Evolutionary conservation across 1,284 basidiomycete species (phyloP).

Genomic region (Apiotrichum mycotoxinovorans): DNA sequence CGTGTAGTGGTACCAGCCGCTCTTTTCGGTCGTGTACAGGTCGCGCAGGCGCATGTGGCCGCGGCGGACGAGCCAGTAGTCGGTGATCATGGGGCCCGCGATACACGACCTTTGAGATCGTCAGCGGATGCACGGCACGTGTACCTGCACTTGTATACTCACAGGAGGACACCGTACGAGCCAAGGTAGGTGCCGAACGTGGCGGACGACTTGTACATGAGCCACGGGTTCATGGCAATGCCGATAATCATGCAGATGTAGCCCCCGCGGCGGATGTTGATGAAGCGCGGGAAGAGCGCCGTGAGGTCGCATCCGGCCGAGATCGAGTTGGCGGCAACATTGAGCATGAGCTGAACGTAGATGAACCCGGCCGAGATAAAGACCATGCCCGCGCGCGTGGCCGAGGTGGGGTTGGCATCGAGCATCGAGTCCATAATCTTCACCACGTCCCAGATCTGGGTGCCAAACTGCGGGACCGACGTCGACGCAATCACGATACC

Average conservation of each 20-base stretch:
- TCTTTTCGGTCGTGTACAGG: conserved; percentile 60
- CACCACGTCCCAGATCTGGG: conserved; percentile 65
- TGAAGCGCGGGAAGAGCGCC: conserved; percentile 70
- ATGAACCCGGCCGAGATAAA: conserved; percentile 62
- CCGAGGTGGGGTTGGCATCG: conserved; percentile 22
- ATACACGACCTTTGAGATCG: conserved; percentile 59
- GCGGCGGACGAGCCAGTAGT: conserved; percentile 73
- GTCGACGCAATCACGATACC: conserved; percentile 80
- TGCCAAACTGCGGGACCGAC: conserved; percentile 70
- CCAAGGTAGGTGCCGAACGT: conserved; percentile 78
- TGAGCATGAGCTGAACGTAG: conserved; percentile 51
- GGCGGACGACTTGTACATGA: conserved; percentile 69
- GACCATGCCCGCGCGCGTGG: conserved; percentile 36
- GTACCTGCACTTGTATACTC: too few relatives aligned
- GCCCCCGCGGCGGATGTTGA: conserved; percentile 80
- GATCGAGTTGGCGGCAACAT: conserved; percentile 80
- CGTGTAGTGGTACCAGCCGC: conserved; percentile 73
- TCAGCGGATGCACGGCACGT: too few relatives aligned
- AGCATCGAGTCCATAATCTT: conserved; percentile 44
- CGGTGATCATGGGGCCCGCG: conserved; percentile 75
- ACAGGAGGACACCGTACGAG: conserved; percentile 60
- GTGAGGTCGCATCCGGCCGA: conserved; percentile 82
- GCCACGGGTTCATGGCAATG: conserved; percentile 67
- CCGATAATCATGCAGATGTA: conserved; percentile 73
- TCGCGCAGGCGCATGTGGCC: conserved; percentile 69